A percentile compares a stretch with the other conserved stretches of the same genome.
Evolutionary conservation across 768 basidiomycete genomes (phyloP).

Genomic region (Leccinellum albellum): DNA sequence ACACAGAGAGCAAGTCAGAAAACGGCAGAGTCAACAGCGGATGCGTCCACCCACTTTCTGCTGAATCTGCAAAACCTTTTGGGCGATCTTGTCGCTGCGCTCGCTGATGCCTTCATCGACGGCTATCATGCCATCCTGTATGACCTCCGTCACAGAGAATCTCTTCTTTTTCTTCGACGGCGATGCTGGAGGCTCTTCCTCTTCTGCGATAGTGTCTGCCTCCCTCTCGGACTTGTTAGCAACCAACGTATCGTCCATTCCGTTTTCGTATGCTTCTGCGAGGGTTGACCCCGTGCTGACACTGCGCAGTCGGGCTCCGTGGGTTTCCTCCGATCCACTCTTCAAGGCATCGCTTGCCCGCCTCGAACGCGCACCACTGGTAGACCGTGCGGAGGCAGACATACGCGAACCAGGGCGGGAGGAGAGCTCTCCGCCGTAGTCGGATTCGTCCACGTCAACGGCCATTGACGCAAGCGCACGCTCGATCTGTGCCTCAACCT

Average conservation of each 20-base stretch:
- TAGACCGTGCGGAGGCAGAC: conserved; percentile 50
- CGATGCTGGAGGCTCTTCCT: conserved; percentile 43
- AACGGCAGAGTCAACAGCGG: not conserved
- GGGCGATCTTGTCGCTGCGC: conserved; percentile 82
- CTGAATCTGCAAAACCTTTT: conserved; percentile 86
- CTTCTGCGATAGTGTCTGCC: conserved; percentile 56
- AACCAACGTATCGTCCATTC: conserved; percentile 35
- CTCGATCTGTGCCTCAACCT: conserved; percentile 89
- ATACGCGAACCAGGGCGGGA: conserved; percentile 67
- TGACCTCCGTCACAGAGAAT: conserved; percentile 69
- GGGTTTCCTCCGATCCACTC: conserved; percentile 27
- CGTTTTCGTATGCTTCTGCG: conserved; percentile 59
- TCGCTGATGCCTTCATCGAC: conserved; percentile 82
- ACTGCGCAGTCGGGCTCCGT: conserved; percentile 52
- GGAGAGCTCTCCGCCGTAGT: conserved; percentile 52
- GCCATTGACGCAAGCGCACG: conserved; percentile 82
- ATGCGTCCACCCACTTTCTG: conserved; percentile 62
- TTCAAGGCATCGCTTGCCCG: conserved; percentile 58
- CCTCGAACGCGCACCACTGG: conserved; percentile 49
- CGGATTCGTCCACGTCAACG: conserved; percentile 69
- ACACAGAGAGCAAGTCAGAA: conserved; percentile 6
- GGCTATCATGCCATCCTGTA: conserved; percentile 79
- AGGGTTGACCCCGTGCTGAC: conserved; percentile 80
- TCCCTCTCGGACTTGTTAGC: conserved; percentile 39
- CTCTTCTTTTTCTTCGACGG: conserved; percentile 59